phyloP scores from a whole-genome alignment of 1,139 yeast genomes.

The Groenewaldozyma sp. region DNA sequence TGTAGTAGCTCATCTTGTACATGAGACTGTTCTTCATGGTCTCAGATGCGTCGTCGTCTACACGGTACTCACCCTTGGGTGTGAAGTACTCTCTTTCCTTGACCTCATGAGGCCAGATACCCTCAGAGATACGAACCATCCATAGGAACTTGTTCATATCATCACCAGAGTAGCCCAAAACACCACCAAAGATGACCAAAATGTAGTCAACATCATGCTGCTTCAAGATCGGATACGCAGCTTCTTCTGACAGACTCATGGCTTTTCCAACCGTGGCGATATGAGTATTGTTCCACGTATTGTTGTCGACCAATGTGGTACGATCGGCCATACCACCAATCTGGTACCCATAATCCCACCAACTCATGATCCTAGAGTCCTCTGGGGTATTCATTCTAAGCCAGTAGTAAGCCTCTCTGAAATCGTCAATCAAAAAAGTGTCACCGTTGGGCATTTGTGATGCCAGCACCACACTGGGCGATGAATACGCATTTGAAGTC shows the following conservation, averaged over 20 bases:
- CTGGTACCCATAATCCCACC: constrained; percentile 99
- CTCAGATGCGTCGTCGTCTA: constrained; percentile 71
- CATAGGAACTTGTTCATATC: constrained; percentile 94
- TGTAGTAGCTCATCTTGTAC: constrained; percentile 92
- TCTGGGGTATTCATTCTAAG: constrained; percentile 95
- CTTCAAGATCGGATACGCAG: constrained; percentile 76
- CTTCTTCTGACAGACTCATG: constrained; percentile 84
- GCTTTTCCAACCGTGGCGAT: constrained; percentile 99
- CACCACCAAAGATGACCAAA: constrained; percentile 87
- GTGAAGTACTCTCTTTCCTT: constrained; percentile 80
- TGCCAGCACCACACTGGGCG: constrained; percentile 95
- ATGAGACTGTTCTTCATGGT: constrained; percentile 83
- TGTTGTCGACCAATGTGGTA: constrained; percentile 95
- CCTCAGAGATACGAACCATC: constrained; percentile 99
- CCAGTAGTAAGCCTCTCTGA: constrained; percentile 99
- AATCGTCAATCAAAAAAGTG: constrained; percentile 82
- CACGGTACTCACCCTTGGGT: constrained; percentile 75
- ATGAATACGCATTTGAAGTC: constrained; percentile 88
- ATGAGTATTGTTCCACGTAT: constrained; percentile 99
- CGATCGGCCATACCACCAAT: constrained; percentile 99
- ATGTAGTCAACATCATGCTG: constrained; percentile 95
- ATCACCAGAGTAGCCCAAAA: constrained; percentile 91
- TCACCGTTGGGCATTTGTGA: constrained; percentile 80
- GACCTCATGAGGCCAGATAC: constrained; percentile 98
- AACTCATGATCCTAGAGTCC: constrained; percentile 92